A percentile compares a stretch with the other conserved stretches of the same genome.
These are phyloP conservation scores for Malassezia sp. DNA, from an alignment of 1,284 basidiomycete species.

Conservation along the genomic window DNA sequence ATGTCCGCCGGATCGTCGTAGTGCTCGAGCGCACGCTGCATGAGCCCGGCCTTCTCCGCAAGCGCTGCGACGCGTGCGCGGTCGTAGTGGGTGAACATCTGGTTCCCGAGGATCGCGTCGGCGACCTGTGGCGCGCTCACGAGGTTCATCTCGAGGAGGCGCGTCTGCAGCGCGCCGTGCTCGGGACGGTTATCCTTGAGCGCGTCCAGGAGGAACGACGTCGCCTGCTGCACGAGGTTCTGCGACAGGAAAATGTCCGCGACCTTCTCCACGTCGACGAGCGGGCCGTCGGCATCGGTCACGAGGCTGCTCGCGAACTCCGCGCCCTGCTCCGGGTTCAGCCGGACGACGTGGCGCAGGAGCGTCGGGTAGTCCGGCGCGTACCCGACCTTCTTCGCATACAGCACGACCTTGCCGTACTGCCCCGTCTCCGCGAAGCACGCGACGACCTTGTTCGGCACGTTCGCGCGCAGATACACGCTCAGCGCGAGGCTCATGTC, in stretches of 20 bases:
- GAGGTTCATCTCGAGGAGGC: constrained; percentile 95
- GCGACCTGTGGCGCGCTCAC: constrained; percentile 96
- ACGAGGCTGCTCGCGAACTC: constrained; percentile 93
- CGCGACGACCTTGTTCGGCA: constrained; percentile 91
- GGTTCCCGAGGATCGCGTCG: constrained; percentile 95
- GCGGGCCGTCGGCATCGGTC: constrained; percentile 81
- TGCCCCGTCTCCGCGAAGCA: constrained; percentile 99
- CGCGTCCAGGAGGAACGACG: constrained; percentile 95
- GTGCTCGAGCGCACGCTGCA: constrained; percentile 92
- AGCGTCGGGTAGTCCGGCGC: constrained; percentile 85
- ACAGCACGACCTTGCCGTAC: constrained; percentile 94
- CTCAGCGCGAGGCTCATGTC: constrained; percentile 98
- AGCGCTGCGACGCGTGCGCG: constrained; percentile 91
- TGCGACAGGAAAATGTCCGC: constrained; percentile 95
- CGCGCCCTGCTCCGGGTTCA: constrained; percentile 92
- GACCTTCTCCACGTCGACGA: constrained; percentile 73
- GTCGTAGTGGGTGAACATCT: constrained; percentile 98
- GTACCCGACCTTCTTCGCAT: constrained; percentile 94
- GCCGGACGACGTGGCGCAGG: constrained; percentile 93
- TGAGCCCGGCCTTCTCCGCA: constrained; percentile 91
- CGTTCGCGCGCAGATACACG: constrained; percentile 92
- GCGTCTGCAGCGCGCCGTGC: constrained; percentile 89
- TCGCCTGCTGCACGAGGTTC: constrained; percentile 99
- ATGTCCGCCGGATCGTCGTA: constrained; percentile 94
- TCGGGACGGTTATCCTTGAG: constrained; percentile 98